These are phyloP conservation scores for Linnemannia exigua DNA, from an alignment of 192 early-diverging fungal genomes.

Conservation along the genomic window DNA sequence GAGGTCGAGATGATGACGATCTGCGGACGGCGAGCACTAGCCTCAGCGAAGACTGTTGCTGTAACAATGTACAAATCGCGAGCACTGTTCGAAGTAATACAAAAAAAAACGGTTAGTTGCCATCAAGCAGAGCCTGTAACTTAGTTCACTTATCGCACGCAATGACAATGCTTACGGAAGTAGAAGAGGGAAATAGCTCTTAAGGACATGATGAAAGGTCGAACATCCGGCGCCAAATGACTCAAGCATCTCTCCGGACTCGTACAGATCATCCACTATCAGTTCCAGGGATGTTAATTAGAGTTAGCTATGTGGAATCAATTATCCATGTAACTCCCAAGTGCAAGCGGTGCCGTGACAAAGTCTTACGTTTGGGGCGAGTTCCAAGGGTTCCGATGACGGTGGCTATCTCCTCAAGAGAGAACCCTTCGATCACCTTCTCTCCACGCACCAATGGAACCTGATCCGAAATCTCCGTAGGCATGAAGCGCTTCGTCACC, in stretches of 20 bases:
- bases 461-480: slow-evolving; percentile 58
- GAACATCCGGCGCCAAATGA: slow-evolving; percentile 58
- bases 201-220: slow-evolving; percentile 56
- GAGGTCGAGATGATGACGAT: slow-evolving; percentile 45
- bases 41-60: slow-evolving; percentile 44
- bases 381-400: slow-evolving; percentile 60
- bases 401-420: slow-evolving; percentile 64
- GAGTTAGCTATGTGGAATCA: background rate
- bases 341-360: background rate
- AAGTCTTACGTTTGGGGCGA: slow-evolving; percentile 43
- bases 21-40: slow-evolving; percentile 31
- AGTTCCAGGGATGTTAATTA: background rate
- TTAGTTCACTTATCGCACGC: background rate
- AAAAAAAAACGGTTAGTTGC: background rate
- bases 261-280: slow-evolving; percentile 57
- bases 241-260: slow-evolving; percentile 50
- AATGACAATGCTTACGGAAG: slow-evolving; percentile 58
- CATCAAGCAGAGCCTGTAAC: background rate
- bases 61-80: slow-evolving; percentile 60
- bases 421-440: slow-evolving; percentile 68
- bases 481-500: slow-evolving; percentile 60
- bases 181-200: slow-evolving; percentile 60
- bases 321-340: background rate
- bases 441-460: slow-evolving; percentile 60
- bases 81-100: slow-evolving; percentile 24